Percentiles rank a stretch among this genome's conserved stretches.
Conservation (phyloP, 75 land plant genomes). For the Cryptomeria japonica region DNA sequence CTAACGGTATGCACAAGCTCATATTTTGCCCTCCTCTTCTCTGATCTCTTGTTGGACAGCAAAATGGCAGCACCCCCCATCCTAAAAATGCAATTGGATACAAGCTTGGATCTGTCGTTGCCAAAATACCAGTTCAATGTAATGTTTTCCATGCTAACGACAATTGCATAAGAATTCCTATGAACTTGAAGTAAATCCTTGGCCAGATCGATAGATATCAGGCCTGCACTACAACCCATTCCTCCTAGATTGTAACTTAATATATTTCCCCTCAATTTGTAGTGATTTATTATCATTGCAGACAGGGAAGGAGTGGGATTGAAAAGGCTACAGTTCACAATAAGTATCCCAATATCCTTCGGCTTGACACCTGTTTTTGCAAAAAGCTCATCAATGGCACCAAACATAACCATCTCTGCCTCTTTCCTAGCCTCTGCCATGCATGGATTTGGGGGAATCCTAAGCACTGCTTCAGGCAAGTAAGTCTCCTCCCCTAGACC, state of each 20-base stretch:
- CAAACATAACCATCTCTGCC: conserved; percentile 47
- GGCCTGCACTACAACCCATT: conserved; percentile 53
- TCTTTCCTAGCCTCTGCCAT: conserved; percentile 52
- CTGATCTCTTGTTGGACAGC: conserved; percentile 33
- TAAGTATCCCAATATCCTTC: conserved; percentile 42
- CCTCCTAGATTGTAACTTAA: conserved; percentile 42
- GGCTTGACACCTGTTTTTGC: conserved; percentile 43
- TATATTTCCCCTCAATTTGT: conserved; percentile 47
- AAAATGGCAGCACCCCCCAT: conserved; percentile 57
- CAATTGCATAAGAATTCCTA: conserved; percentile 32
- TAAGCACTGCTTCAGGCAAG: conserved; percentile 42
- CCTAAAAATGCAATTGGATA: conserved; percentile 52
- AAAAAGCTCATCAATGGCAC: conserved; percentile 52
- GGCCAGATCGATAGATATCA: conserved; percentile 44
- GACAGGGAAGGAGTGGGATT: conserved; percentile 52
- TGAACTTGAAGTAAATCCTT: conserved; percentile 47
- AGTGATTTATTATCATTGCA: conserved; percentile 45
- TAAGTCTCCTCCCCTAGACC: conserved; percentile 52
- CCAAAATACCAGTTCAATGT: conserved; percentile 50
- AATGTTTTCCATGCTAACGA: conserved; percentile 53
- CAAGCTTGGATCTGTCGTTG: conserved; percentile 42
- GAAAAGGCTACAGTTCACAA: conserved; percentile 55
- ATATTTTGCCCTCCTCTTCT: conserved; percentile 41
- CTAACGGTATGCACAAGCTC: conserved; percentile 43
- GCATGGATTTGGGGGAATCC: conserved; percentile 42